Conservation (phyloP, 2,329 filamentous ascomycete species). For the Hypocrella siamensis region DNA sequence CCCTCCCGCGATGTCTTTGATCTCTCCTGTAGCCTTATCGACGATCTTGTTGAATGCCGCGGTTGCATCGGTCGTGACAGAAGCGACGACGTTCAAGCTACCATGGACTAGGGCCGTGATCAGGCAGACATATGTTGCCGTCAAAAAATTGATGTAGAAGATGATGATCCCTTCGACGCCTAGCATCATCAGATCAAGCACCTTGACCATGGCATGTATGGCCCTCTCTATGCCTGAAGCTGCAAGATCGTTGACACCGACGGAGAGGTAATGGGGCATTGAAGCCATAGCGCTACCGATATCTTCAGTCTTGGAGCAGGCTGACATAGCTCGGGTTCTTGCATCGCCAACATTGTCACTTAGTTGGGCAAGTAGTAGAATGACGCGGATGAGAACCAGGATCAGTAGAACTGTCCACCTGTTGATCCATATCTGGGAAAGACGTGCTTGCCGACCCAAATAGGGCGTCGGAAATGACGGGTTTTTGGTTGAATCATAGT, state of each 20-base stretch:
- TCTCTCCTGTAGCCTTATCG: slow-evolving; percentile 37
- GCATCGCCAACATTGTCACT: slow-evolving; percentile 62
- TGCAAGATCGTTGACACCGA: slow-evolving; percentile 75
- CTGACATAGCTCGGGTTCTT: slow-evolving; percentile 66
- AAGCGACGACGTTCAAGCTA: slow-evolving; percentile 51
- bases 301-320: slow-evolving; percentile 84
- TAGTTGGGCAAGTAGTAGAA: slow-evolving; percentile 61
- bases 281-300: slow-evolving; percentile 92
- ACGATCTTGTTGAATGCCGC: slow-evolving; percentile 33
- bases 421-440: slow-evolving; percentile 97
- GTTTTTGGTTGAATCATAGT: not conserved
- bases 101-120: slow-evolving; percentile 72
- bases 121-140: slow-evolving; percentile 78
- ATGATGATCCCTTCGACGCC: slow-evolving; percentile 77
- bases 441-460: slow-evolving; percentile 71
- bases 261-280: slow-evolving; percentile 89
- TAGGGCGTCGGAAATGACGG: slow-evolving; percentile 71
- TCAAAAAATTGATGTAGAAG: slow-evolving; percentile 85
- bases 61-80: slow-evolving; percentile 36
- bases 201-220: slow-evolving; percentile 62
- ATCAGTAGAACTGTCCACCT: slow-evolving; percentile 85
- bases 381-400: slow-evolving; percentile 66
- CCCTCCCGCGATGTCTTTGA: slow-evolving; percentile 41
- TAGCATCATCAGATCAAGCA: slow-evolving; percentile 65
- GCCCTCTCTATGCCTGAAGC: slow-evolving; percentile 67